Evolutionary conservation across 1,139 yeast species (phyloP).

Genomic region (Sugiyamaella grinbergsii): DNA sequence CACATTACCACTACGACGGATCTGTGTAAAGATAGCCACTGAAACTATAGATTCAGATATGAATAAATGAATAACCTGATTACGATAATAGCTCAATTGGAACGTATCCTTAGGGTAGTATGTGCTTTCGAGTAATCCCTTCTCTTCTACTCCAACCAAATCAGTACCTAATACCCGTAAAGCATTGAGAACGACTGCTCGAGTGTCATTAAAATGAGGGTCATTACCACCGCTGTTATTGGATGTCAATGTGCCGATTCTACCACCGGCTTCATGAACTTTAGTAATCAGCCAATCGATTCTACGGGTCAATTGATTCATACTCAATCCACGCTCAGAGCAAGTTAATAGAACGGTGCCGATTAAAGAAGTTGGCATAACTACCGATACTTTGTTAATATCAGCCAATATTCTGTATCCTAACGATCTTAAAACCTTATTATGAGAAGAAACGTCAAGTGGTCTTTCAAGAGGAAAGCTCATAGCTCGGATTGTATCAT

Average conservation of each 20-base stretch:
- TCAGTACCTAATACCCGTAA: constrained; percentile 45
- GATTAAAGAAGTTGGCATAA: constrained; percentile 50
- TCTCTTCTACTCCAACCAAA: constrained; percentile 42
- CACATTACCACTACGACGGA: constrained; percentile 30
- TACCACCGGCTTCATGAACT: constrained; percentile 45
- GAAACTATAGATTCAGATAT: constrained; percentile 47
- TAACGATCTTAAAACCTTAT: constrained; percentile 42
- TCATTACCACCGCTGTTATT: constrained; percentile 16
- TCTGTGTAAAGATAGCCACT: constrained; percentile 42
- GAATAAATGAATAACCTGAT: constrained; percentile 48
- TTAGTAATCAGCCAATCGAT: constrained; percentile 44
- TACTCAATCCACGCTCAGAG: constrained; percentile 45
- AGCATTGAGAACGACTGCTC: constrained; percentile 44
- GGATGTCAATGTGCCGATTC: constrained; percentile 42
- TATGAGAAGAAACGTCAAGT: constrained; percentile 27
- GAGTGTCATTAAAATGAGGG: constrained; percentile 34
- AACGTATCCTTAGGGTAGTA: constrained; percentile 47
- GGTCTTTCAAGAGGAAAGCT: constrained; percentile 26
- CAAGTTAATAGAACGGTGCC: constrained; percentile 48
- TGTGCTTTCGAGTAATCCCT: constrained; percentile 44
- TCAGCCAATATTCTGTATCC: constrained; percentile 48
- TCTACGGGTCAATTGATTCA: constrained; percentile 40
- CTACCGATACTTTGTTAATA: constrained; percentile 46
- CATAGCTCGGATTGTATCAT: constrained; percentile 7
- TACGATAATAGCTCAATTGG: constrained; percentile 48